Conservation (phyloP, 129 eudicot species). For the Artemisia annua region DNA sequence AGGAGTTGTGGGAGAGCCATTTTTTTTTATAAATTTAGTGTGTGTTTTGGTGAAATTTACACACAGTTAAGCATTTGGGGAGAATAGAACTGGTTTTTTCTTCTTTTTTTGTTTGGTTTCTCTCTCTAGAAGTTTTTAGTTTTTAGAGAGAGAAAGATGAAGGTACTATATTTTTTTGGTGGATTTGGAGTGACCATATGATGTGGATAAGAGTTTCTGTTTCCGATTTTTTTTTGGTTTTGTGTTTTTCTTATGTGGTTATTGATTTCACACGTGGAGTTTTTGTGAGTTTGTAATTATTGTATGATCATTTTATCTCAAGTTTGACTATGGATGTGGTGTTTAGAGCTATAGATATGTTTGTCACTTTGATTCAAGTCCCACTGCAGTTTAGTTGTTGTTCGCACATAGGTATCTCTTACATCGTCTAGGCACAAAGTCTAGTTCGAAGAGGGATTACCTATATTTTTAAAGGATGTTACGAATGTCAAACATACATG, state of each 20-base stretch:
- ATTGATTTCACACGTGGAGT: slow-evolving; percentile 11
- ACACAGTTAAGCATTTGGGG: not conserved
- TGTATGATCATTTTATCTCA: not conserved
- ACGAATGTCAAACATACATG: too few relatives aligned
- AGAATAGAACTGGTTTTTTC: not conserved
- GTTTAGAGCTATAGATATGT: not conserved
- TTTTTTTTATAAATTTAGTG: not conserved
- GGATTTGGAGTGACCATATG: too few relatives aligned
- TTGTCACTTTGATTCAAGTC: not conserved
- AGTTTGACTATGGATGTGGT: not conserved
- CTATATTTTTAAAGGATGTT: too few relatives aligned
- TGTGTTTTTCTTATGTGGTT: not conserved
- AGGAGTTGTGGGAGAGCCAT: slow-evolving; percentile 3
- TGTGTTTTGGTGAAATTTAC: not conserved
- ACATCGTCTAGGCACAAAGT: too few relatives aligned
- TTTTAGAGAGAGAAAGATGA: slow-evolving; percentile 13
- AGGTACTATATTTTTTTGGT: too few relatives aligned
- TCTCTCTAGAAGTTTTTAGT: not conserved
- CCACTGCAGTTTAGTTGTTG: too few relatives aligned
- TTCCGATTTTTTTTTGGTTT: not conserved
- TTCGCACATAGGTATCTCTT: too few relatives aligned
- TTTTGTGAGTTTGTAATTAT: not conserved
- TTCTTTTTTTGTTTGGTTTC: not conserved
- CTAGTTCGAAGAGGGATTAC: too few relatives aligned
- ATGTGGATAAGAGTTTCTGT: slow-evolving; percentile 14